Evolutionary conservation across 768 basidiomycete species (phyloP).

Genomic region (Fomitopsis serialis): DNA sequence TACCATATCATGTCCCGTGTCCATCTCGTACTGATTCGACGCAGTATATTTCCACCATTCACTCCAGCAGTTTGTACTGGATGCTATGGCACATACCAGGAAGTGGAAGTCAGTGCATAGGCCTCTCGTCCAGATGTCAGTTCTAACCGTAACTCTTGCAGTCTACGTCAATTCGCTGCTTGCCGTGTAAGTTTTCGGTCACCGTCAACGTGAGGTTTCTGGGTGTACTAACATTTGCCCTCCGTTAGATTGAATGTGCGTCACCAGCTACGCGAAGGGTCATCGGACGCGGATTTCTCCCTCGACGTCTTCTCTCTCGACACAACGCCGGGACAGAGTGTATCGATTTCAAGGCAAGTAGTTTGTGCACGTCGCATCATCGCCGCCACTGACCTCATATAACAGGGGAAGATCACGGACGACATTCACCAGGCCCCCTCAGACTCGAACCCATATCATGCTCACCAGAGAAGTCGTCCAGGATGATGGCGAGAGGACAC

Average conservation of each 20-base stretch:
- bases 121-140: background rate
- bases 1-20: background rate
- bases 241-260: background rate
- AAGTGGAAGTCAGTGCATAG: background rate
- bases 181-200: background rate
- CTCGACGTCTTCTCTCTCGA: background rate
- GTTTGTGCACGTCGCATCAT: background rate
- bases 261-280: background rate
- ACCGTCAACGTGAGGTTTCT: background rate
- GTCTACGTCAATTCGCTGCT: constrained; percentile 4
- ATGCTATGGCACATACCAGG: constrained; percentile 1
- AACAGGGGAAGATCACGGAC: background rate
- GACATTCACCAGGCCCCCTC: background rate
- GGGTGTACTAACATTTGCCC: background rate
- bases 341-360: background rate
- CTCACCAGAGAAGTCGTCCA: constrained; percentile 1
- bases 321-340: background rate
- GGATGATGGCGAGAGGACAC: background rate
- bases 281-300: background rate
- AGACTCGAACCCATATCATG: constrained; percentile 1
- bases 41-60: background rate
- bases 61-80: background rate
- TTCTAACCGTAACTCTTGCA: background rate
- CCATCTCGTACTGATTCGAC: background rate
- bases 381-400: background rate